These are phyloP conservation scores for Talaromyces pinophilus DNA, from an alignment of 2,329 filamentous ascomycete genomes.

Conservation along the genomic window DNA sequence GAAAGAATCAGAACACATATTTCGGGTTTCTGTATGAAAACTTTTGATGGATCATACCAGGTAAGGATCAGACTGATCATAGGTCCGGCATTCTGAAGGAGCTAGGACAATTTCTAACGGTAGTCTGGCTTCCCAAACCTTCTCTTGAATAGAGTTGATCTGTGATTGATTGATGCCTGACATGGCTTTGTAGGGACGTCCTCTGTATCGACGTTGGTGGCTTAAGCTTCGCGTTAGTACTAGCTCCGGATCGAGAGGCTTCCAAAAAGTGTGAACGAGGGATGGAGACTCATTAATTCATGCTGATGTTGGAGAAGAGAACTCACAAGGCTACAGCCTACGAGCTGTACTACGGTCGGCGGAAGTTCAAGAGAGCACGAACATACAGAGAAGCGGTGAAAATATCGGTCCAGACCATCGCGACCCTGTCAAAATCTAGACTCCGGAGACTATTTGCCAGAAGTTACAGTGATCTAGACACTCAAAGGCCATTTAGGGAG, in stretches of 20 bases:
- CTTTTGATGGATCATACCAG: slow-evolving; percentile 45
- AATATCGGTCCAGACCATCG: slow-evolving; percentile 1
- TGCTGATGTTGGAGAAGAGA: neutral
- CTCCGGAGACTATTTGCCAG: neutral
- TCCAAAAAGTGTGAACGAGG: neutral
- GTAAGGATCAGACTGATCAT: slow-evolving; percentile 62
- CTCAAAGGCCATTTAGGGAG: neutral
- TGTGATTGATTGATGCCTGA: slow-evolving; percentile 27
- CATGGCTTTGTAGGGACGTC: slow-evolving; percentile 9
- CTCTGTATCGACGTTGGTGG: neutral
- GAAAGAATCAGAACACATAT: slow-evolving; percentile 2
- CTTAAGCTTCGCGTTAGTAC: neutral
- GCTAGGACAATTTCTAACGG: slow-evolving; percentile 62
- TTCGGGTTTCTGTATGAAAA: neutral
- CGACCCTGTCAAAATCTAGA: neutral
- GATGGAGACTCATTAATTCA: neutral
- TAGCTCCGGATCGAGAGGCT: neutral
- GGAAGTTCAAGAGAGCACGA: neutral
- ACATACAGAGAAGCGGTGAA: neutral
- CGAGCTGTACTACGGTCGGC: slow-evolving; percentile 4
- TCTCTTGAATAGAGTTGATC: slow-evolving; percentile 42
- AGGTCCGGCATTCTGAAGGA: slow-evolving; percentile 61
- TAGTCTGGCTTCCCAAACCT: slow-evolving; percentile 61
- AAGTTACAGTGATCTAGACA: neutral
- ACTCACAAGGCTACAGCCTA: slow-evolving; percentile 13